Conservation (phyloP, 371 early-diverging fungal genomes). For the Rhizopus arrhizus region DNA sequence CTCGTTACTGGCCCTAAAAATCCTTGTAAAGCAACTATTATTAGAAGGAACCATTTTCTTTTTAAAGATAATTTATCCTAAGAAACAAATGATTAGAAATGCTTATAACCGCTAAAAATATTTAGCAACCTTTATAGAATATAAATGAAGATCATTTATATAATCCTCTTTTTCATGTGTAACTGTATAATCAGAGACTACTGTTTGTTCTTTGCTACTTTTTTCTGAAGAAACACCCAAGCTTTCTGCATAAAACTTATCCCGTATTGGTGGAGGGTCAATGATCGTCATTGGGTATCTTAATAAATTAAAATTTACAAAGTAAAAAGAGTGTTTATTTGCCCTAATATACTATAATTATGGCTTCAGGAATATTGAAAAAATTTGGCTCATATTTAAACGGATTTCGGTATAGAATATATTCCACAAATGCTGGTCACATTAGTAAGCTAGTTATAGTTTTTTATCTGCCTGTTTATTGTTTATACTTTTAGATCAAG, state of each 20-base stretch:
- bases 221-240: background rate
- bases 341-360: background rate
- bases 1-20: conserved; percentile 54
- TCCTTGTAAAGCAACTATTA: conserved; percentile 48
- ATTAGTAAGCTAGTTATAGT: too few relatives aligned
- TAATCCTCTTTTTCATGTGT: background rate
- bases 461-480: too few relatives aligned
- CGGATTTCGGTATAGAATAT: background rate
- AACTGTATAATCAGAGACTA: background rate
- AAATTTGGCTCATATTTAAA: conserved; percentile 2
- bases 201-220: background rate
- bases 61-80: conserved; percentile 15
- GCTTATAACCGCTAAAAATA: background rate
- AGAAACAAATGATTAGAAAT: background rate
- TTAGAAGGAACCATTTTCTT: conserved; percentile 43
- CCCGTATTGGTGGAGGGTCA: conserved; percentile 10
- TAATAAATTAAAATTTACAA: background rate
- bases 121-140: conserved; percentile 8
- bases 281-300: conserved; percentile 8
- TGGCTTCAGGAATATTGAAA: background rate
- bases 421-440: too few relatives aligned
- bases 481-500: too few relatives aligned
- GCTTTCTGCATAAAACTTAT: background rate
- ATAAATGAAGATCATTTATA: background rate
- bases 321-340: background rate